A percentile compares a stretch with the other conserved stretches of the same genome.
These are phyloP conservation scores for Boletus sp. DNA, from an alignment of 1,284 basidiomycete species.

Conservation along the genomic window DNA sequence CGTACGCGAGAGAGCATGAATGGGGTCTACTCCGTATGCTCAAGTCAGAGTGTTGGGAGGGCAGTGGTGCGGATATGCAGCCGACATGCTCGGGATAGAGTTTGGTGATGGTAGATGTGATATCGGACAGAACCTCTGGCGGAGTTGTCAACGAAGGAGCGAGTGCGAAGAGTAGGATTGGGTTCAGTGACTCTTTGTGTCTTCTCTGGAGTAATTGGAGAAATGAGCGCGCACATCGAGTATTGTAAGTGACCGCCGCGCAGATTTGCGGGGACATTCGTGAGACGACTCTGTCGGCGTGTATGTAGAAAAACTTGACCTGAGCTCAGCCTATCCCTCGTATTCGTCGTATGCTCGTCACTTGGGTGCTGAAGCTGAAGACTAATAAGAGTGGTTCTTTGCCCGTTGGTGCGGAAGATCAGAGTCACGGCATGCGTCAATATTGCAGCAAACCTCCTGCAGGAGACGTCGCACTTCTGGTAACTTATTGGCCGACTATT, in stretches of 20 bases:
- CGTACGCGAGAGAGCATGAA: constrained; percentile 50
- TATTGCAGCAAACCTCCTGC: too few relatives aligned
- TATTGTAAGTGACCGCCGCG: constrained; percentile 16
- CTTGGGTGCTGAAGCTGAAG: too few relatives aligned
- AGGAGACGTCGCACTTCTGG: too few relatives aligned
- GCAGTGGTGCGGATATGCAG: constrained; percentile 53
- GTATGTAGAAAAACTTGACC: background rate
- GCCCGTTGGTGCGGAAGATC: too few relatives aligned
- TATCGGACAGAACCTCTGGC: constrained; percentile 36
- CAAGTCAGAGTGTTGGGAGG: constrained; percentile 14
- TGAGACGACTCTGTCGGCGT: background rate
- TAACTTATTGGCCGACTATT: too few relatives aligned
- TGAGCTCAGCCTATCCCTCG: too few relatives aligned
- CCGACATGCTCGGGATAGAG: constrained; percentile 47
- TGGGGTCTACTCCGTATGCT: constrained; percentile 20
- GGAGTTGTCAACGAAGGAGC: constrained; percentile 38
- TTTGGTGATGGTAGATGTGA: constrained; percentile 42
- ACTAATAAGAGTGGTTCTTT: too few relatives aligned
- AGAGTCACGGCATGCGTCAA: too few relatives aligned
- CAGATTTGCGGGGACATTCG: constrained; percentile 20
- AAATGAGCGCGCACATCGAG: constrained; percentile 22
- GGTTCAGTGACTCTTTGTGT: background rate
- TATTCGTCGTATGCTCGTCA: too few relatives aligned
- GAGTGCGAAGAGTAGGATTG: constrained; percentile 47
- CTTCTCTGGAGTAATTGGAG: constrained; percentile 9